Conservation (phyloP, 2,329 filamentous ascomycete species). For the Neophaeococcomyces mojaviensis region DNA sequence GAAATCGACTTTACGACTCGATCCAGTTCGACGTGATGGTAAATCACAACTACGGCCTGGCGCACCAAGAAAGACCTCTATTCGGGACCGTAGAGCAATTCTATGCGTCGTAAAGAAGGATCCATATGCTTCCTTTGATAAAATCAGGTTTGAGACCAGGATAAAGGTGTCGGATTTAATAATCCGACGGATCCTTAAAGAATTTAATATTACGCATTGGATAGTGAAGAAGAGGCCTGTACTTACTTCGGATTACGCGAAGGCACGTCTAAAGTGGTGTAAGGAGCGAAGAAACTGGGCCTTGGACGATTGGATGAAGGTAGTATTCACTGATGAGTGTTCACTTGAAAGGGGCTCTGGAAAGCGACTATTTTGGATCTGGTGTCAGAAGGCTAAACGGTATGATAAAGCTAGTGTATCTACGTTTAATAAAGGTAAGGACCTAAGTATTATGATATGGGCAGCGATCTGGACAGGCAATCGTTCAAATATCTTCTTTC, state of each 20-base stretch:
- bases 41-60: no score
- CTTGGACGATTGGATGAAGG: conserved; percentile 10
- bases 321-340: conserved; percentile 20
- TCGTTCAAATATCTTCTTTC: no score
- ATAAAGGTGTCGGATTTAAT: not conserved
- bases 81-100: not conserved
- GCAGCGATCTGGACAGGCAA: no score
- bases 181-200: conserved; percentile 4
- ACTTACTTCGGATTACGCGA: no score
- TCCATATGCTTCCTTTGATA: not conserved
- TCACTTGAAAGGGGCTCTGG: conserved; percentile 19
- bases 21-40: no score
- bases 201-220: conserved; percentile 8
- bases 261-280: no score
- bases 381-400: conserved; percentile 15
- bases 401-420: conserved; percentile 18
- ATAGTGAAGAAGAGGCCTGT: no score
- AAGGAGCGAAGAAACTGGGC: conserved; percentile 9
- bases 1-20: no score
- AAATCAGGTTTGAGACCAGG: not conserved
- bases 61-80: no score
- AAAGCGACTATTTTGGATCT: conserved; percentile 15
- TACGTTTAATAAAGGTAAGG: conserved; percentile 11
- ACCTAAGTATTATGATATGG: no score
- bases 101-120: not conserved